phyloP scores from a whole-genome alignment of 768 basidiomycete species.

The Coprinopsis cinerea region DNA sequence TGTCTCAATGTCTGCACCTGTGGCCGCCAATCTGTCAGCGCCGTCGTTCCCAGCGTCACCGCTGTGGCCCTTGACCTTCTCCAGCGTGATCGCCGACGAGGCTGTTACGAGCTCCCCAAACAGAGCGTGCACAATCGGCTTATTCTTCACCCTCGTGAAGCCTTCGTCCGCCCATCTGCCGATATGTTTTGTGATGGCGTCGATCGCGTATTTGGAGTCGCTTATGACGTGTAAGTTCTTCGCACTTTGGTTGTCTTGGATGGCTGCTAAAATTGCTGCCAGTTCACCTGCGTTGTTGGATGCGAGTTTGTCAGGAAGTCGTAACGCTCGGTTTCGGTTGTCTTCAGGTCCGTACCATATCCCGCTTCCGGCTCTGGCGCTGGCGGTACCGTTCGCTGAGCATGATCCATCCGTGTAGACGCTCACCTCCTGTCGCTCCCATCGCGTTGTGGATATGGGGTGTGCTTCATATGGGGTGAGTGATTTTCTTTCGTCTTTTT shows the following conservation, averaged over 20 bases:
- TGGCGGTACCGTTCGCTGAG: neutral
- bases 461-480: neutral
- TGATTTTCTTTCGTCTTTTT: too few relatives aligned
- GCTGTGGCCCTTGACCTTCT: slow-evolving; percentile 16
- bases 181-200: slow-evolving; percentile 12
- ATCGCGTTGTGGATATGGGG: neutral
- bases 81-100: neutral
- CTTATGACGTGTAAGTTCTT: neutral
- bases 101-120: neutral
- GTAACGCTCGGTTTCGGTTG: neutral
- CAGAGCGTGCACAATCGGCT: neutral
- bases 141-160: slow-evolving; percentile 8
- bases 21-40: slow-evolving; percentile 11
- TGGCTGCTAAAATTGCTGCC: neutral
- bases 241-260: neutral
- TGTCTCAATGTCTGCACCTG: slow-evolving; percentile 5
- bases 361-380: slow-evolving; percentile 6
- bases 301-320: neutral
- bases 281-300: slow-evolving; percentile 1
- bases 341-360: neutral
- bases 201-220: slow-evolving; percentile 8
- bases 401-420: slow-evolving; percentile 14
- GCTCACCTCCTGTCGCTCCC: neutral
- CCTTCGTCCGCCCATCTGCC: slow-evolving; percentile 12
- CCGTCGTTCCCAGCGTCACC: slow-evolving; percentile 12